Evolutionary conservation across 1,284 basidiomycete genomes (phyloP).

Genomic region (Serendipita sp.): DNA sequence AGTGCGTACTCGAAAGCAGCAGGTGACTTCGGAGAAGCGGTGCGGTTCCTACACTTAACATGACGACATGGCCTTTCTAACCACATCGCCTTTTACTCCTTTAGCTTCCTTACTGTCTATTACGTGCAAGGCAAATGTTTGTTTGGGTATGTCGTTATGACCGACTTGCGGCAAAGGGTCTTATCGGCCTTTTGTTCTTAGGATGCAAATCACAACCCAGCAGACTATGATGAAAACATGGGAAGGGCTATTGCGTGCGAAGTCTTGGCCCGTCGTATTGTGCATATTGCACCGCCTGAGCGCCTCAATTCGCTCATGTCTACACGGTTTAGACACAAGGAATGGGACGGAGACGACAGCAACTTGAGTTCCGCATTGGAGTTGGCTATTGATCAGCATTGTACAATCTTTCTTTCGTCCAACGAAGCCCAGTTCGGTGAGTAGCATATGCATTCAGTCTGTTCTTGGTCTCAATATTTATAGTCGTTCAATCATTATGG

Average conservation of each 20-base stretch:
- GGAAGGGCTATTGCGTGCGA: conserved; percentile 77
- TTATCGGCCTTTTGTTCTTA: background rate
- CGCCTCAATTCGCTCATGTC: conserved; percentile 59
- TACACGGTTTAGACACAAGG: conserved; percentile 56
- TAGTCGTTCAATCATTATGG: background rate
- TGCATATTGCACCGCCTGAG: conserved; percentile 53
- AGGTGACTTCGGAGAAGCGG: conserved; percentile 67
- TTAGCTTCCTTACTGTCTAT: conserved; percentile 64
- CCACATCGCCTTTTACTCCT: background rate
- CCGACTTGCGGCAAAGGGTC: background rate
- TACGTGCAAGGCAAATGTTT: conserved; percentile 69
- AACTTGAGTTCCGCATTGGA: conserved; percentile 67
- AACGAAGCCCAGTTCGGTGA: conserved; percentile 71
- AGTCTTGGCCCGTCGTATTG: conserved; percentile 69
- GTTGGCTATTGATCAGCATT: conserved; percentile 70
- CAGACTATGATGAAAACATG: conserved; percentile 76
- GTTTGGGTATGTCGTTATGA: conserved; percentile 29
- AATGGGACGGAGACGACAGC: conserved; percentile 64
- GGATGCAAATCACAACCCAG: conserved; percentile 57
- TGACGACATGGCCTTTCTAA: background rate
- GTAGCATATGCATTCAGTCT: conserved; percentile 12
- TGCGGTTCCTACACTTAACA: conserved; percentile 26
- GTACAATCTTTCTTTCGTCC: conserved; percentile 75
- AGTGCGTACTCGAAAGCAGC: conserved; percentile 49
- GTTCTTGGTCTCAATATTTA: background rate